phyloP scores from a whole-genome alignment of 2,329 filamentous ascomycete species.

The Colletotrichum magnum region DNA sequence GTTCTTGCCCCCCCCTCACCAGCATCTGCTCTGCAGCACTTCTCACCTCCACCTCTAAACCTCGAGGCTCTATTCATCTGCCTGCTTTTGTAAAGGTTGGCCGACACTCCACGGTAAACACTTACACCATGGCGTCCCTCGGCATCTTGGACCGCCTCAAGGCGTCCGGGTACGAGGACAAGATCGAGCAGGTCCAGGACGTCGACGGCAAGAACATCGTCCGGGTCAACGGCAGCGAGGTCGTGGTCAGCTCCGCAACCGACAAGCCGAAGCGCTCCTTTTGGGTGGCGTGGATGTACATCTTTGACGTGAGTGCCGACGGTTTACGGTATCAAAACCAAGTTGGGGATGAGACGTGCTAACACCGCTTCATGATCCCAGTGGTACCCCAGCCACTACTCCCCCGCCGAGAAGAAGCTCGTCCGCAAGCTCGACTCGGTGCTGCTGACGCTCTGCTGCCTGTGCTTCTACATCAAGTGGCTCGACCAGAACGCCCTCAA shows the following conservation, averaged over 20 bases:
- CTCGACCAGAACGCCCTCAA: conserved; percentile 50
- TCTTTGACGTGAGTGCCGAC: not conserved
- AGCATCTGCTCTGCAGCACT: not conserved
- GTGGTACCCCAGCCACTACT: conserved; percentile 52
- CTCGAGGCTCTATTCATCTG: not conserved
- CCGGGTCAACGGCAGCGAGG: not conserved
- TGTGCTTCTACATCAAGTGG: conserved; percentile 47
- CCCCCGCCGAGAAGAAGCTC: conserved; percentile 46
- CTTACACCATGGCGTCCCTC: not conserved
- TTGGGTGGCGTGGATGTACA: conserved; percentile 47
- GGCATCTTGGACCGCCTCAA: not conserved
- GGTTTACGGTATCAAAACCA: not conserved
- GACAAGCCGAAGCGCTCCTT: conserved; percentile 41
- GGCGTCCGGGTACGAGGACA: conserved; percentile 14
- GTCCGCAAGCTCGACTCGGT: conserved; percentile 47
- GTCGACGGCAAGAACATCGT: not conserved
- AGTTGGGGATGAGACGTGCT: not conserved
- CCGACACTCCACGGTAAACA: not conserved
- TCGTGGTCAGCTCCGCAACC: conserved; percentile 44
- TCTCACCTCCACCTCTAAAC: not conserved
- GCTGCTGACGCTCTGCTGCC: conserved; percentile 45
- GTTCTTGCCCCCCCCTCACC: not conserved
- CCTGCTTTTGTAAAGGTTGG: not conserved
- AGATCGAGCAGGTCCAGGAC: conserved; percentile 9
- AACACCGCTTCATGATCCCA: conserved; percentile 32